These are phyloP conservation scores for Ambrosia hybrid DNA, from an alignment of 140 eudicot species.

Conservation along the genomic window DNA sequence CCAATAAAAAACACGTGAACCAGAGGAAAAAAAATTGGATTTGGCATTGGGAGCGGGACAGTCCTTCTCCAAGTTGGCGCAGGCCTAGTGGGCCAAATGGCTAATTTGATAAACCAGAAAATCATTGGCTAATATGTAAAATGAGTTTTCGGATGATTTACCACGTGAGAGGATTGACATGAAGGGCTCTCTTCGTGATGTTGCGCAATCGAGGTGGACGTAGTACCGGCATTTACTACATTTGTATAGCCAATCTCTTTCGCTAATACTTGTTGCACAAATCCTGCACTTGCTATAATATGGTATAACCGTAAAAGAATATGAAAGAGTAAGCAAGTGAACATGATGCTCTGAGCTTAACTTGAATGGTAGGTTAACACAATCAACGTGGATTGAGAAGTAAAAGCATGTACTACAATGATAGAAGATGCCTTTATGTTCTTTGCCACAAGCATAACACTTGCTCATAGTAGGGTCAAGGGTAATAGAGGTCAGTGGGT, in stretches of 20 bases:
- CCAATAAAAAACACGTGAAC: no score
- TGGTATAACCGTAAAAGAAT: background rate
- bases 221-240: slow-evolving; percentile 18
- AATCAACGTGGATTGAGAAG: slow-evolving; percentile 9
- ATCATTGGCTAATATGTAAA: no score
- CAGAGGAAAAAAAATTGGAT: no score
- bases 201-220: slow-evolving; percentile 5
- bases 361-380: slow-evolving; percentile 6
- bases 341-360: background rate
- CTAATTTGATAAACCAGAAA: no score
- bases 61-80: no score
- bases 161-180: slow-evolving; percentile 7
- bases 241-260: slow-evolving; percentile 13
- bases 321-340: slow-evolving; percentile 12
- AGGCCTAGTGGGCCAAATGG: no score
- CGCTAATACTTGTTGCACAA: background rate
- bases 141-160: no score
- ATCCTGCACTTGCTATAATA: slow-evolving; percentile 11
- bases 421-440: slow-evolving; percentile 19
- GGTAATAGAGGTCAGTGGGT: slow-evolving; percentile 1
- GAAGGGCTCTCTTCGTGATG: slow-evolving; percentile 3
- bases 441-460: slow-evolving; percentile 18
- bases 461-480: background rate
- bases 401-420: slow-evolving; percentile 5
- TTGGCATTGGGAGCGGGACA: no score